Evolutionary conservation across 495 filamentous ascomycete genomes (phyloP).

Genomic region (Pyrenopolyporus hunteri): DNA sequence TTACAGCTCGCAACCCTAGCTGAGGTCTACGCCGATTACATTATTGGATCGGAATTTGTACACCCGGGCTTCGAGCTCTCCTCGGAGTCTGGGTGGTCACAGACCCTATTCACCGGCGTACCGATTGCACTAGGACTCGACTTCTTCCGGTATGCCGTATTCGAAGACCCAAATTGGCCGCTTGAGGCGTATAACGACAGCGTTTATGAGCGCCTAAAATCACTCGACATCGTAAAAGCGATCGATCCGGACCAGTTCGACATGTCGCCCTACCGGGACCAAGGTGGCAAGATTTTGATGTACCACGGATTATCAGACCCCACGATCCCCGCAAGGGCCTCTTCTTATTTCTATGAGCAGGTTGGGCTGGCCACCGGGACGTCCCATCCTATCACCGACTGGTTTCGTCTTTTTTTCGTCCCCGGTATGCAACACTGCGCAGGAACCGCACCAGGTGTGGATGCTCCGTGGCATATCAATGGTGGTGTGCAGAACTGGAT

Average conservation of each 20-base stretch:
- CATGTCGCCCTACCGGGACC: conserved; percentile 49
- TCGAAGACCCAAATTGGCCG: conserved; percentile 47
- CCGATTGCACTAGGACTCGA: conserved; percentile 40
- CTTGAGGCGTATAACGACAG: conserved; percentile 42
- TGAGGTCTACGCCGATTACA: conserved; percentile 58
- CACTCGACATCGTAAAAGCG: conserved; percentile 13
- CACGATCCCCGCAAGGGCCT: conserved; percentile 48
- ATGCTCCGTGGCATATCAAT: conserved; percentile 50
- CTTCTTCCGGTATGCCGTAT: conserved; percentile 48
- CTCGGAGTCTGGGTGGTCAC: conserved; percentile 40
- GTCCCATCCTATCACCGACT: conserved; percentile 31
- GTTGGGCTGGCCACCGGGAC: conserved; percentile 16
- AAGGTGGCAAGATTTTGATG: conserved; percentile 60
- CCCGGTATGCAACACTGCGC: conserved; percentile 50
- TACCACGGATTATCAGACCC: conserved; percentile 62
- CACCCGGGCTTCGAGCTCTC: conserved; percentile 54
- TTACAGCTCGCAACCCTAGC: conserved; percentile 58
- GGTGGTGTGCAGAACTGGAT: conserved; percentile 39
- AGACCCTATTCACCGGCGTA: neutral
- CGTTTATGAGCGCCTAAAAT: conserved; percentile 29
- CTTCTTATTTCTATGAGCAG: conserved; percentile 50
- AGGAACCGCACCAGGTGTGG: conserved; percentile 30
- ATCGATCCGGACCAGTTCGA: conserved; percentile 54
- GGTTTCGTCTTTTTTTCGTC: conserved; percentile 44
- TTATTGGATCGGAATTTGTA: conserved; percentile 49